phyloP scores from a whole-genome alignment of 169 alveolate genomes.

The Plasmodium berghei region DNA sequence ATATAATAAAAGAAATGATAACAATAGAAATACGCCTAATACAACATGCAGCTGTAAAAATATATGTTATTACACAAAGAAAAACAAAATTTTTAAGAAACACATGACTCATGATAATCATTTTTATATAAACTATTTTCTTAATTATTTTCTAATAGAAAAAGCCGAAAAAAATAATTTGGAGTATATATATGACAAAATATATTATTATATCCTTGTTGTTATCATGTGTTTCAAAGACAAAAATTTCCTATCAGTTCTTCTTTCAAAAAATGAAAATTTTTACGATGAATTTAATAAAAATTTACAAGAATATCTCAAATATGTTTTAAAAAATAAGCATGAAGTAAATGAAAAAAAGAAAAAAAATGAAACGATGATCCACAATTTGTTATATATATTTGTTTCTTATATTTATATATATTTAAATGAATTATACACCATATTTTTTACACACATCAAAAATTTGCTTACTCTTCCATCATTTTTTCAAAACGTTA shows the following conservation, averaged over 20 bases:
- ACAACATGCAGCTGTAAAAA: neutral
- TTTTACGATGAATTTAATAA: slow-evolving; percentile 52
- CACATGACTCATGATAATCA: slow-evolving; percentile 39
- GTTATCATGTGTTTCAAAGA: slow-evolving; percentile 66
- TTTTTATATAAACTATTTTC: slow-evolving; percentile 41
- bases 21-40: neutral
- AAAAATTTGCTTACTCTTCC: slow-evolving; percentile 53
- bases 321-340: slow-evolving; percentile 55
- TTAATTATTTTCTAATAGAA: slow-evolving; percentile 29
- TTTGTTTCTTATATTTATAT: slow-evolving; percentile 57
- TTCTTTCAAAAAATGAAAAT: slow-evolving; percentile 42
- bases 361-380: slow-evolving; percentile 66
- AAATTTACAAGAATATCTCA: slow-evolving; percentile 41
- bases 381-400: slow-evolving; percentile 49
- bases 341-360: slow-evolving; percentile 31
- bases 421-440: slow-evolving; percentile 54
- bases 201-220: slow-evolving; percentile 52
- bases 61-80: neutral
- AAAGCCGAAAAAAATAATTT: slow-evolving; percentile 23
- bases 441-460: slow-evolving; percentile 51
- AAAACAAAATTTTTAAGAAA: slow-evolving; percentile 8
- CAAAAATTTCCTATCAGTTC: slow-evolving; percentile 43
- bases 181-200: slow-evolving; percentile 37
- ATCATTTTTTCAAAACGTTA: slow-evolving; percentile 63
- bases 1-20: neutral